Evolutionary conservation across 1,284 basidiomycete species (phyloP).

Genomic region (Boletus calvinii): DNA sequence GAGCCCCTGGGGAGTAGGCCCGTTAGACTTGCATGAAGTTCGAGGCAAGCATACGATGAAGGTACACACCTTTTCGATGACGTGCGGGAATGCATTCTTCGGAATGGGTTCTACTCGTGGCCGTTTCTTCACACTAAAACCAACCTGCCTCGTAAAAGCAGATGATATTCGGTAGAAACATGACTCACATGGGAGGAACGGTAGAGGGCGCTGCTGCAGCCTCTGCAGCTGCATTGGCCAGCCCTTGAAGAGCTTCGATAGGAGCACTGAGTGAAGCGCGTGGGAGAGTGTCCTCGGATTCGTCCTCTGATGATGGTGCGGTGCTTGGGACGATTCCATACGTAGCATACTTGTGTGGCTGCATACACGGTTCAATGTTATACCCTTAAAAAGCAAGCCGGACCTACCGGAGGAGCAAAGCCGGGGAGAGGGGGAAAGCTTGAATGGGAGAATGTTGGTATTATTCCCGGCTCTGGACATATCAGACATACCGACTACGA

Average conservation of each 20-base stretch:
- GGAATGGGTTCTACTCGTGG: slow-evolving; percentile 86
- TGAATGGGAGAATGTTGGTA: slow-evolving; percentile 13
- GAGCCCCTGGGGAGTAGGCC: slow-evolving; percentile 52
- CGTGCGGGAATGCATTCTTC: slow-evolving; percentile 80
- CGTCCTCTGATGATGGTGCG: slow-evolving; percentile 82
- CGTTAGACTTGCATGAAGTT: slow-evolving; percentile 3
- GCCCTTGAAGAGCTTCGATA: slow-evolving; percentile 88
- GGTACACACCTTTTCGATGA: slow-evolving; percentile 68
- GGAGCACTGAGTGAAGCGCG: slow-evolving; percentile 82
- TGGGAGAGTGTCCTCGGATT: slow-evolving; percentile 83
- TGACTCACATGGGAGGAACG: slow-evolving; percentile 30
- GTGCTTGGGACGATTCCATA: slow-evolving; percentile 86
- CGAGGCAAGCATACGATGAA: slow-evolving; percentile 1
- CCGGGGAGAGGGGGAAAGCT: slow-evolving; percentile 83
- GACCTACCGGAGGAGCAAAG: slow-evolving; percentile 80
- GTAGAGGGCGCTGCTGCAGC: slow-evolving; percentile 72
- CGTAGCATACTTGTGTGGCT: slow-evolving; percentile 88
- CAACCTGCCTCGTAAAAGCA: slow-evolving; percentile 15
- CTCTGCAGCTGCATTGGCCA: slow-evolving; percentile 92
- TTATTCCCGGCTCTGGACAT: slow-evolving; percentile 5
- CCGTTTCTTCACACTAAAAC: slow-evolving; percentile 74
- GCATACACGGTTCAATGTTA: slow-evolving; percentile 9
- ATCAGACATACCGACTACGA: slow-evolving; percentile 40
- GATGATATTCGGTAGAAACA: slow-evolving; percentile 17
- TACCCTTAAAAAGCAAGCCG: not conserved